Evolutionary conservation across 2,329 filamentous ascomycete species (phyloP), one percentile per base, ranked within the genome.

Genomic region (Sordariomycetes sp.): DNA sequence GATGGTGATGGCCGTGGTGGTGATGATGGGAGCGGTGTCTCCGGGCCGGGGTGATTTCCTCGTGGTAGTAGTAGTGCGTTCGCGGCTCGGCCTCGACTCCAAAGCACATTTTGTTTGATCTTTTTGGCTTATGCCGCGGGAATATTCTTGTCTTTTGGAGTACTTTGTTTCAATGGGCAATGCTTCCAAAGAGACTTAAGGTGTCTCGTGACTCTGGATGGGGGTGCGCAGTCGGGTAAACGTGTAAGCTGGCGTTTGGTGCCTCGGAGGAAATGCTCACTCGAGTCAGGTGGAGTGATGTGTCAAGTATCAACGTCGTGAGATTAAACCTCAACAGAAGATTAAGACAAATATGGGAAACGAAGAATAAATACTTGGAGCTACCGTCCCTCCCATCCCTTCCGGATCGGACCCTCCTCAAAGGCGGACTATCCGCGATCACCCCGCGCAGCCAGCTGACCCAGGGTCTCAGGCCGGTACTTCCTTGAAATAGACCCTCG

Each of bases 1-100:
- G 24, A 68, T 70, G 32, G 64, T 72, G 48, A 70, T 69, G 4
- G 65, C 72, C 62, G 69, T 73, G 60, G 70, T 73, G 51, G 63
- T 72, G 12, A 65, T 72, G 8, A 72, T 70, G 0, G 65, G 69
- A 3, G 70, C 72, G 39, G 65, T 63, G 35, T 60, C 69, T 57
- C 48, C 75, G 69, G 58, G 73, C 69, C 51, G 77, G 77, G 53
- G 77, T 71, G 61, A 75, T 71, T 62, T 80, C 77, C 68, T 80
- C 75, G 65, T 74, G 74, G 66, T 80, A 79, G 70, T 81, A 81
- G 69, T 81, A 78, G 53, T 72, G 72, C 48, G 71, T 73, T 34
- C 65, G 67, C 57, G 74, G 72, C 59, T 72, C 54, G 51, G 57
- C 68, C 61, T 69, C 65, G 28, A 32, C 28, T 32, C 28, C 28